Base-by-base conservation (phyloP, 116 monocot genomes). In the Phalaenopsis hybrid region DNA sequence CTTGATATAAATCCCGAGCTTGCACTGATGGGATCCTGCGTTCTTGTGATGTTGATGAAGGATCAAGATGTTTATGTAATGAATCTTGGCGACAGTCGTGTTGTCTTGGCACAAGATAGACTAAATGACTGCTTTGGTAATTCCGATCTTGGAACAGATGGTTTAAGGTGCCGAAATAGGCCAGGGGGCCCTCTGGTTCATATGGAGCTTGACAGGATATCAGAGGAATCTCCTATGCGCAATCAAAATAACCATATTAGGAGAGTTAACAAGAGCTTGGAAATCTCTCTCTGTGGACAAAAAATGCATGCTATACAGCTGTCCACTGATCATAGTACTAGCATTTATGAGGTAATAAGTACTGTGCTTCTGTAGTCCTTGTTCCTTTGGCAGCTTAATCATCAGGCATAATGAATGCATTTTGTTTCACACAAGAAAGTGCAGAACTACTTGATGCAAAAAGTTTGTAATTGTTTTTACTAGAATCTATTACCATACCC, bases 41-140 rank as follows among this genome's bases (percentile, higher is more conserved):
- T 99, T 81, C 88, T 99, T 33, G 98, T 99, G 44, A 99, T 99
- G 98, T 80, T 99, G 83, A 99, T 99, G 95, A 99, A 99, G 87
- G 95, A 99, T 85, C 92, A 99, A 74, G 98, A 99, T 89, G 98
- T 99, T 9, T 99, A 99, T 82, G 87, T 95, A 48, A 99, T 99
- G 93, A 99, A 95, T 80, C 89, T 99, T 75, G 98, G 98, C 72
- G 98, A 99, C 72, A 99, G 98, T 79, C 93, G 98, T 65, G 93
- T 87, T 55, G 84, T 99, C 8, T 87, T 99, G 87, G 98, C 93
- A 72, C 95, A 95, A 80, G 95, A 99, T 81, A 94, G 85, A 82
- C 51, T 78, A 25, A 86, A 55, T 82, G 88, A 91, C 37, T 79
- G 84, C 5, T 68, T 87, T 44, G 43, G 25, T 79, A 86, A 61